Evolutionary conservation across 441 rosid genomes (phyloP).

Genomic region (Raphanus hybrid): DNA sequence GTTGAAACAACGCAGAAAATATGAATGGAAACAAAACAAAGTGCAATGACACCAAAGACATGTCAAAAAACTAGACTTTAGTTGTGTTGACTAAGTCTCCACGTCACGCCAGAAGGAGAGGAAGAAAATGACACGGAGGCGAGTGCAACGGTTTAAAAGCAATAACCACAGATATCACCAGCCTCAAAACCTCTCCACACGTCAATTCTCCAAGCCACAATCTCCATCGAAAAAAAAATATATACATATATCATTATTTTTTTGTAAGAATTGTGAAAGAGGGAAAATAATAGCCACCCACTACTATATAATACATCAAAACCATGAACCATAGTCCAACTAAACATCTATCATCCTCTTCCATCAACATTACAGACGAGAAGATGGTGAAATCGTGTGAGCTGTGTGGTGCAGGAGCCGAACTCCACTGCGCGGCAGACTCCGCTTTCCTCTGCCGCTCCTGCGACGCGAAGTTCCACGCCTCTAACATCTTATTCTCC

Average conservation of each 20-base stretch:
- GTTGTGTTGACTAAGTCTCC: conserved; percentile 38
- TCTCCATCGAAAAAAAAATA: background rate
- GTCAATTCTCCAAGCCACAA: conserved; percentile 27
- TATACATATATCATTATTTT: too few relatives aligned
- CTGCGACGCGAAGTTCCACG: conserved; percentile 63
- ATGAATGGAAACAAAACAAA: background rate
- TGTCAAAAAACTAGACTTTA: conserved; percentile 12
- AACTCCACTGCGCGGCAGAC: conserved; percentile 62
- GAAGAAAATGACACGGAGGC: conserved; percentile 5
- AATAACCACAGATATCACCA: conserved; percentile 34
- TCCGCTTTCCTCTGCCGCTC: conserved; percentile 61
- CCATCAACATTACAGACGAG: conserved; percentile 3
- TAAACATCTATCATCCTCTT: background rate
- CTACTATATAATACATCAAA: conserved; percentile 15
- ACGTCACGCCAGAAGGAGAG: conserved; percentile 31
- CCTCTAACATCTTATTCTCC: conserved; percentile 71
- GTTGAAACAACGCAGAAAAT: conserved; percentile 15
- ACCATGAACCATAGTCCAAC: conserved; percentile 32
- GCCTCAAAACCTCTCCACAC: conserved; percentile 31
- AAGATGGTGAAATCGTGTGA: conserved; percentile 46
- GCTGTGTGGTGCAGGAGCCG: conserved; percentile 54
- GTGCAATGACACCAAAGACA: conserved; percentile 3
- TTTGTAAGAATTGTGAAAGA: background rate
- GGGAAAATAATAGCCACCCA: conserved; percentile 25
- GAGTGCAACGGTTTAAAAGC: conserved; percentile 8